Percentiles rank a stretch among this genome's conserved stretches.
Conservation (phyloP, 2,329 filamentous ascomycete genomes). For the Trichoderma sp. region DNA sequence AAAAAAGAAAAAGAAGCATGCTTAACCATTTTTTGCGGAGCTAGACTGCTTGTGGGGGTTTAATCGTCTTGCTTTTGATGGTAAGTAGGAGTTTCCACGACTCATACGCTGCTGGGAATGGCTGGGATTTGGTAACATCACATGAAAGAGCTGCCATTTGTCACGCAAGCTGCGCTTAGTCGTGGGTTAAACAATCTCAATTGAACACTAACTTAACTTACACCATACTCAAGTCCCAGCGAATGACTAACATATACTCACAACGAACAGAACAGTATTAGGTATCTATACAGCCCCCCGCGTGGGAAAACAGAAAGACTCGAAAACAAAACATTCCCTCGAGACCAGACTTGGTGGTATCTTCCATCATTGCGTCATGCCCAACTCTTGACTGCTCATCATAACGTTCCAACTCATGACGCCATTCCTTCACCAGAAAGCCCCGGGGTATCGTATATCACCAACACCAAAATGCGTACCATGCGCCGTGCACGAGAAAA, state of each 20-base stretch:
- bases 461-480: neutral
- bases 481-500: neutral
- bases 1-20: neutral
- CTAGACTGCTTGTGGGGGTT: neutral
- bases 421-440: neutral
- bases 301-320: neutral
- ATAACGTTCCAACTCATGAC: neutral
- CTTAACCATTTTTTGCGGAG: neutral
- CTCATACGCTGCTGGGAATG: neutral
- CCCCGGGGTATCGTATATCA: conserved; percentile 2
- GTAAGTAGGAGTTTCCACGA: neutral
- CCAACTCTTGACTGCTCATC: neutral
- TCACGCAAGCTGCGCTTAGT: neutral
- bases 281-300: neutral
- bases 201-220: neutral
- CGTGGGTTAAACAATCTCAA: neutral
- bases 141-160: neutral
- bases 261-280: conserved; percentile 7
- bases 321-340: neutral
- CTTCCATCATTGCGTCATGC: neutral
- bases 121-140: neutral
- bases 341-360: neutral
- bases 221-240: neutral
- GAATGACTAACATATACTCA: neutral
- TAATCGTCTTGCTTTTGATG: neutral